These are phyloP conservation scores for Thalassiosira exigua DNA, from an alignment of 352 stramenopile genomes.

Conservation along the genomic window DNA sequence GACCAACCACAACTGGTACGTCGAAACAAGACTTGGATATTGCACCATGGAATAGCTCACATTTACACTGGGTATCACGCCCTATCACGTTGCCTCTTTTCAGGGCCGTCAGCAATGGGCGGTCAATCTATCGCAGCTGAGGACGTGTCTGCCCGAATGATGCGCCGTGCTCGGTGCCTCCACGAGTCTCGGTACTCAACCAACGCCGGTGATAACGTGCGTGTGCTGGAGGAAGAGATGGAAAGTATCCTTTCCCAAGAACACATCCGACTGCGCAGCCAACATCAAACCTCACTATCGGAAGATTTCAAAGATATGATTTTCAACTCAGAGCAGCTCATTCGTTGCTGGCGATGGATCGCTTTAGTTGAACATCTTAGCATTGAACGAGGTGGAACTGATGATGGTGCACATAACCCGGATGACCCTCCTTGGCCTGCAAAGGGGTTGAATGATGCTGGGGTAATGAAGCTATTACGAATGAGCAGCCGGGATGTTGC, in stretches of 20 bases:
- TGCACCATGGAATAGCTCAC: not conserved
- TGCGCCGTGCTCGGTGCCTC: slow-evolving; percentile 57
- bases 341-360: slow-evolving; percentile 78
- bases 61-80: too few relatives aligned
- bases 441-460: slow-evolving; percentile 68
- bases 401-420: slow-evolving; percentile 31
- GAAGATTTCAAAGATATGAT: slow-evolving; percentile 25
- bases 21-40: not conserved
- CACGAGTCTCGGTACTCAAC: slow-evolving; percentile 61
- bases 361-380: slow-evolving; percentile 67
- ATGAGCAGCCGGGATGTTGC: slow-evolving; percentile 58
- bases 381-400: slow-evolving; percentile 37
- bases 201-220: slow-evolving; percentile 70
- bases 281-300: not conserved
- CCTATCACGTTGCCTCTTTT: too few relatives aligned
- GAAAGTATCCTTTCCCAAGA: slow-evolving; percentile 22
- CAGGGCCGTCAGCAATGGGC: slow-evolving; percentile 59
- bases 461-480: slow-evolving; percentile 62
- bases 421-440: slow-evolving; percentile 37
- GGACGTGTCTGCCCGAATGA: slow-evolving; percentile 79
- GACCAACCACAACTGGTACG: slow-evolving; percentile 44
- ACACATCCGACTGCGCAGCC: slow-evolving; percentile 1
- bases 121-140: slow-evolving; percentile 22
- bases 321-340: slow-evolving; percentile 48
- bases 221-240: slow-evolving; percentile 66